Evolutionary conservation across 345 rosid genomes (phyloP).

Genomic region (Lenwebbia sp.): DNA sequence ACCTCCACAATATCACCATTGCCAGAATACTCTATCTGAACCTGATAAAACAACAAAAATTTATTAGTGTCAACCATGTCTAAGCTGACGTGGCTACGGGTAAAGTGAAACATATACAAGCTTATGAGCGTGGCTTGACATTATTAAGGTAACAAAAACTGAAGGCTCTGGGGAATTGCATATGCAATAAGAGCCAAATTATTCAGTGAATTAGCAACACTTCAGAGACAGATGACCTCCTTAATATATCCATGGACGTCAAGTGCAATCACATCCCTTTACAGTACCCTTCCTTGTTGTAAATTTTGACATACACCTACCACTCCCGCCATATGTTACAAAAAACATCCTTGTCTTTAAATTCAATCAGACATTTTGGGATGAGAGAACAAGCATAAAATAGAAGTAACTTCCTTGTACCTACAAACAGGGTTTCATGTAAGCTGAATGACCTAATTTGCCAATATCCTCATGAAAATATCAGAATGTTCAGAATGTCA

Average conservation of each 20-base stretch:
- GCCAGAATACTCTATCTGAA: slow-evolving; percentile 58
- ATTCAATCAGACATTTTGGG: background rate
- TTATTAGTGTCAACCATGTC: background rate
- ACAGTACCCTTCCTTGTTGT: background rate
- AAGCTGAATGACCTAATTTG: background rate
- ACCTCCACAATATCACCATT: slow-evolving; percentile 86
- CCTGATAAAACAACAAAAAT: slow-evolving; percentile 27
- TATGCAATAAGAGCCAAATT: background rate
- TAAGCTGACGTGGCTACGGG: background rate
- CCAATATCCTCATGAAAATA: background rate
- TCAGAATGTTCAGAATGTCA: background rate
- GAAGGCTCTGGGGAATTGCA: background rate
- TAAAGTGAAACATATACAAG: background rate
- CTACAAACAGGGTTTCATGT: background rate
- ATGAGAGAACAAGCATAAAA: background rate
- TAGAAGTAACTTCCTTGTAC: background rate
- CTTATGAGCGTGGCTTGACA: too few species aligned
- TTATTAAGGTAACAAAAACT: background rate
- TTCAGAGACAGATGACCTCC: background rate
- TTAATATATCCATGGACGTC: background rate
- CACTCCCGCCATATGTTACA: background rate
- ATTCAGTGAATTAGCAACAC: background rate
- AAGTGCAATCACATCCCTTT: background rate
- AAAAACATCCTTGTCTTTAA: background rate
- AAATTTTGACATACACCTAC: background rate